Evolutionary conservation across 345 rosid genomes (phyloP), one percentile per base, ranked within the genome.

Genomic region (Kernera saxatilis): DNA sequence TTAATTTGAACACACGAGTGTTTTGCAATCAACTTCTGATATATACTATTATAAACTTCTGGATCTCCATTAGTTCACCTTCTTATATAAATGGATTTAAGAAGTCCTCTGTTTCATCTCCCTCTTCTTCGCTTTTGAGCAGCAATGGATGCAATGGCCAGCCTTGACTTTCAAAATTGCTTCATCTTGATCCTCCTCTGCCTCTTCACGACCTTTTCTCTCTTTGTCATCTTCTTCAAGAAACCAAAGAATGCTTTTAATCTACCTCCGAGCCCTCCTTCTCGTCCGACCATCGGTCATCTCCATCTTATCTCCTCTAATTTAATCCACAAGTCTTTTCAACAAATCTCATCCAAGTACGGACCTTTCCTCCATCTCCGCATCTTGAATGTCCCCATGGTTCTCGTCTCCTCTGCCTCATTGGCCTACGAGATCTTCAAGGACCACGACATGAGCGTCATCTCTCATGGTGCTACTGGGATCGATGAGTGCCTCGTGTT

Each of bases 361-460:
- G 65, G 65, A 59, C 65, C 65, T 59, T 3, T 59, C 14, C 49
- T 59, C 65, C 49, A 59, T 59, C 65, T 59, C 35, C 49, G 65
- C 33, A 40, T 59, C 33, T 59, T 59, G 35, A 23, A 59, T 8
- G 22, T 39, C 49, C 65, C 35, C 29, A 23, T 59, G 12, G n/a
- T 59, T 6, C 65, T 59, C 14, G 49, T 40, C 14, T 39, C 65
- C 21, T 59, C 65, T 40, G 65, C 50, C 36, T 60, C 66, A n/a
- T 22, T 60, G 35, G 66, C 36, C 50, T 26, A 40, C 44, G 66
- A 60, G 36, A 60, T 60, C 50, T 60, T 60, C 50, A 60, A 41
- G 44, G 63, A 49, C 18, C 27, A 77, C 9, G 78, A 77, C 11
- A 15, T 33, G 12, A 8, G 19, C 55, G 52, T 80, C 26, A 36